These are phyloP conservation scores for Botrytis aclada DNA, from an alignment of 2,329 filamentous ascomycete genomes.

Conservation along the genomic window DNA sequence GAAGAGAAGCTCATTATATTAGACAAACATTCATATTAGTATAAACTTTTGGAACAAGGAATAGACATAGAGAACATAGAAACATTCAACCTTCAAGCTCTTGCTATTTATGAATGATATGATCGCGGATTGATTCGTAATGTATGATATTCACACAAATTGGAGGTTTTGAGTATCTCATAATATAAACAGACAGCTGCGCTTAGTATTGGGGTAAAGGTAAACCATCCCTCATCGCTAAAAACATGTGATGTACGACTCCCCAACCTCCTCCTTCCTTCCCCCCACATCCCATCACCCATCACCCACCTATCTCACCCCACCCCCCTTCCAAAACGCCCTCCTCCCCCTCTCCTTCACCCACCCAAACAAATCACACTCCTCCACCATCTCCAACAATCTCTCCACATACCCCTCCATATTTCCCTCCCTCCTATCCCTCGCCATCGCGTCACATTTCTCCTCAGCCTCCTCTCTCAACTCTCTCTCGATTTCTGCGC, in stretches of 20 bases:
- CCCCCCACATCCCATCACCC: too few relatives aligned
- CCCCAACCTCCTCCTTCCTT: neutral
- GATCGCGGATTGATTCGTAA: neutral
- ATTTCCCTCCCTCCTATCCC: neutral
- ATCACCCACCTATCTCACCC: neutral
- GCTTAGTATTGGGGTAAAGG: rapidly evolving
- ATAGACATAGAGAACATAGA: neutral
- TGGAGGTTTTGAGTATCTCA: neutral
- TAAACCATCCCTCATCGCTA: neutral
- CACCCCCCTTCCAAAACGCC: neutral
- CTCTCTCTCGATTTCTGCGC: neutral
- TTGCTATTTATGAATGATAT: neutral
- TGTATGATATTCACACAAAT: neutral
- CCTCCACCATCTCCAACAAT: neutral
- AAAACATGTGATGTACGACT: neutral
- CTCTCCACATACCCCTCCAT: neutral
- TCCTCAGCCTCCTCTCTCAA: neutral
- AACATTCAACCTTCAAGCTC: neutral
- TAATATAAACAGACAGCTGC: neutral
- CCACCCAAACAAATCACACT: neutral
- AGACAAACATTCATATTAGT: neutral
- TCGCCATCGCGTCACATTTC: neutral
- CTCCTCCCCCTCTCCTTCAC: neutral
- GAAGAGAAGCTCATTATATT: neutral
- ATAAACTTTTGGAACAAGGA: neutral